Conservation (phyloP, 2,329 filamentous ascomycete species). For the Teratosphaeria epicoccoides region DNA sequence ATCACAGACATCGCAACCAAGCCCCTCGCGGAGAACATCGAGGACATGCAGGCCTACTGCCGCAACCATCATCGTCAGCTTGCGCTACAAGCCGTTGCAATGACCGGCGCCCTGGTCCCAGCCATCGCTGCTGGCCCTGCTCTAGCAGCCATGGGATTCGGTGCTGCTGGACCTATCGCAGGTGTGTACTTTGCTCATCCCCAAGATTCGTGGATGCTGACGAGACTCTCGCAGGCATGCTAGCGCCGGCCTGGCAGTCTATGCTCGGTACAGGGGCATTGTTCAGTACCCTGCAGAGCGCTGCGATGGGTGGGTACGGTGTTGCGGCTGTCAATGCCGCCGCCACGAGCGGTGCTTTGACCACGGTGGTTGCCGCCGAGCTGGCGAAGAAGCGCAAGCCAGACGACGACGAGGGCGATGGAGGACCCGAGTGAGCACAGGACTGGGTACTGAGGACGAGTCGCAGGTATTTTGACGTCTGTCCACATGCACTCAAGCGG, state of each 20-base stretch:
- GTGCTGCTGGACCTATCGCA: background rate
- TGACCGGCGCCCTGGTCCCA: background rate
- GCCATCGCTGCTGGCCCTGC: background rate
- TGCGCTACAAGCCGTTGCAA: background rate
- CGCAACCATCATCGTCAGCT: background rate
- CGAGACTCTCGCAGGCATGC: background rate
- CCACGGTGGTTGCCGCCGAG: background rate
- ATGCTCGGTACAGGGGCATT: background rate
- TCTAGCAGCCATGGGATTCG: background rate
- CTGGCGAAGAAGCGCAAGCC: background rate
- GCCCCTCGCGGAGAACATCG: background rate
- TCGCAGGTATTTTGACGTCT: background rate
- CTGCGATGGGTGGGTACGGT: conserved; percentile 7
- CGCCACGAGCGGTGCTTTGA: background rate
- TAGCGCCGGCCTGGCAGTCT: background rate
- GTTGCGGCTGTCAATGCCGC: background rate
- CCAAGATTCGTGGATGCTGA: background rate
- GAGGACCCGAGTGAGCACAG: background rate
- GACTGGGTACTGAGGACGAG: no score
- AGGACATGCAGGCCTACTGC: background rate
- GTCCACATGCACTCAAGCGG: no score
- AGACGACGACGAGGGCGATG: background rate
- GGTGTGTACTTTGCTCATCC: background rate
- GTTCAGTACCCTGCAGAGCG: conserved; percentile 6
- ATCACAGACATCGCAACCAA: background rate